Base-by-base conservation (phyloP, 495 filamentous ascomycete genomes). In the Aspergillus cristatus region DNA sequence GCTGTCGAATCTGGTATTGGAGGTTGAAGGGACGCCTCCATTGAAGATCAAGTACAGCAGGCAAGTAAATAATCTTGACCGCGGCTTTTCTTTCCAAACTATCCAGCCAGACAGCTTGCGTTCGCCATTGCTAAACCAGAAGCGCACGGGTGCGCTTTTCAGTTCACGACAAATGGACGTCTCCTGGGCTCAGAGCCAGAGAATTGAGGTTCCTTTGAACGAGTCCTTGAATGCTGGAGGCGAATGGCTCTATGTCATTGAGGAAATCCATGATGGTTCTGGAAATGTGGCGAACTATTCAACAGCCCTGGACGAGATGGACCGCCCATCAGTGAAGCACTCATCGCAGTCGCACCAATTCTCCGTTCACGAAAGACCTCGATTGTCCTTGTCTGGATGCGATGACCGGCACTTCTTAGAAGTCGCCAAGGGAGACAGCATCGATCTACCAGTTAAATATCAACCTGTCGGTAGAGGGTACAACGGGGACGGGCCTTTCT, bases 21-120 rank as follows among this genome's bases (percentile, higher is more conserved):
- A 84, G 43, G 84, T 96, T 2, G 76, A 86, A 50, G 91, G 90
- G 14, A 87, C 87, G 1, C 84, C 91, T 8, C 91, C 91, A n/a
- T 63, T 98, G 38, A 84, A 86, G 53, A 79, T 97, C 42, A 86
- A 84, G 48, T 98, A 97, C 51, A 90, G 82, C 46, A 80, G 84
- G 28, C 78, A 76, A 20, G 77, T 95, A 37, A 89, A 94, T 48
- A 64, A 72, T 37, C 75, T 77, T 39, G 78, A 90, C 42, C 67
- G 79, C 46, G 77, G 81, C 44, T 78, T 85, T 49, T 82, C 86
- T 38, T 82, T 90, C 48, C 86, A 95, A 51, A 90, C 84, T 45
- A 81, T 98, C 16, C 87, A 94, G 39, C 86, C 91, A 0, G 89
- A 95, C 34, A 82, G 84, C 35, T 76, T 88, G 48, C 69, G 74